Evolutionary conservation across 768 basidiomycete species (phyloP).

Genomic region (Pulveroboletus sp.): DNA sequence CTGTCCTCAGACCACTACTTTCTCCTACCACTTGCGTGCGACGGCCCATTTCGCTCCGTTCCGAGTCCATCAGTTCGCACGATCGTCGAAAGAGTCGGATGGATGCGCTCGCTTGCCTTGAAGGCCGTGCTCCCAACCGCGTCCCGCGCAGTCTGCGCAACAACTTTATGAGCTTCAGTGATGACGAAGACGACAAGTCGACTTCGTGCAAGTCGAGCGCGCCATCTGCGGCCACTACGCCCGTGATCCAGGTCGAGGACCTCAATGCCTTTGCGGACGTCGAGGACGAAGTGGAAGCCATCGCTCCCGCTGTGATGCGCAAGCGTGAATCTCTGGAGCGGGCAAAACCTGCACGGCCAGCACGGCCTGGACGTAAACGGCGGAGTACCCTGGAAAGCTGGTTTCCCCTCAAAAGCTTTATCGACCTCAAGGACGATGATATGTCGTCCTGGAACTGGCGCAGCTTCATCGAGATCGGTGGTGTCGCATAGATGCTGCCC

Average conservation of each 20-base stretch:
- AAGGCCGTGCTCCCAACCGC: slow-evolving; percentile 41
- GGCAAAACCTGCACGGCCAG: slow-evolving; percentile 6
- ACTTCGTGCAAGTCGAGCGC: slow-evolving; percentile 1
- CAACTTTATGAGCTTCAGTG: slow-evolving; percentile 68
- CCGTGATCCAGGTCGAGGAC: slow-evolving; percentile 20
- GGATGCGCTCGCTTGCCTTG: slow-evolving; percentile 60
- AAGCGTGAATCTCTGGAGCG: slow-evolving; percentile 10
- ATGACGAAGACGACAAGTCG: slow-evolving; percentile 52
- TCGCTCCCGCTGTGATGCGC: slow-evolving; percentile 17
- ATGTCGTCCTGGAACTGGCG: slow-evolving; percentile 51
- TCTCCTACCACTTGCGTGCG: slow-evolving; percentile 13
- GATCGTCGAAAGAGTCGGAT: slow-evolving; percentile 48
- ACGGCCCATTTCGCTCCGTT: slow-evolving; percentile 17
- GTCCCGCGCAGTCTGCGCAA: slow-evolving; percentile 20
- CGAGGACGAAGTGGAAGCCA: slow-evolving; percentile 31
- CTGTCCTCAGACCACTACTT: slow-evolving; percentile 18
- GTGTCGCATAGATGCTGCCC: slow-evolving; percentile 14
- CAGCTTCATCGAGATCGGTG: slow-evolving; percentile 59
- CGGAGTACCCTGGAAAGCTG: slow-evolving; percentile 46
- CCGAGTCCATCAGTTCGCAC: slow-evolving; percentile 43
- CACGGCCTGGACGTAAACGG: slow-evolving; percentile 27
- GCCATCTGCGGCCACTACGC: slow-evolving; percentile 4
- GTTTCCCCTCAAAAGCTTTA: slow-evolving; percentile 61
- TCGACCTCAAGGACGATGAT: slow-evolving; percentile 54
- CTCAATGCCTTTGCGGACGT: slow-evolving; percentile 25